phyloP scores from a whole-genome alignment of 306 rosid species.

The Vigna unguiculata region DNA sequence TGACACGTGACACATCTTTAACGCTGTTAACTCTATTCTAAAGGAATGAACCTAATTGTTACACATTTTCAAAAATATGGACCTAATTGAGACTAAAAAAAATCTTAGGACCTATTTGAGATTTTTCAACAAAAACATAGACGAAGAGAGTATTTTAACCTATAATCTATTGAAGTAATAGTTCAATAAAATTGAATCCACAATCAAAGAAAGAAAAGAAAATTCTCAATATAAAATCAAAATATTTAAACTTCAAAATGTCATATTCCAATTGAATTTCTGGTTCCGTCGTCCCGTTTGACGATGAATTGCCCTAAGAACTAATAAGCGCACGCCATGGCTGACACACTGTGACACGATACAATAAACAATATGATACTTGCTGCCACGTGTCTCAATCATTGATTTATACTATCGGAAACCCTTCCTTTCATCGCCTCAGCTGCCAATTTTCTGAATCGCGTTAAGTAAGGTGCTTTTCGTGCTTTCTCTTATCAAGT shows the following conservation, averaged over 20 bases:
- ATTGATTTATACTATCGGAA: not conserved
- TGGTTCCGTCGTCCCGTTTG: not conserved
- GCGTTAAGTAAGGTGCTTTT: conserved; percentile 35
- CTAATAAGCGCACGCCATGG: not conserved
- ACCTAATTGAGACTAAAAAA: too few species aligned
- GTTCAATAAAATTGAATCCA: not conserved
- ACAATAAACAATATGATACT: not conserved
- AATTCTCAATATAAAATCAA: too few species aligned
- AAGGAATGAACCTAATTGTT: too few species aligned
- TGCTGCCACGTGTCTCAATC: conserved; percentile 6
- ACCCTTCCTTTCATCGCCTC: not conserved
- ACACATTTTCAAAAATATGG: too few species aligned
- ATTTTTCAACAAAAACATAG: too few species aligned
- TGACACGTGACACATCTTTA: too few species aligned
- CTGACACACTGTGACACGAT: not conserved
- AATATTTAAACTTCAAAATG: not conserved
- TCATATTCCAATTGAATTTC: not conserved
- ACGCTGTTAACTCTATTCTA: too few species aligned
- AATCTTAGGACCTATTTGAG: too few species aligned
- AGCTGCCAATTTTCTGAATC: conserved; percentile 19
- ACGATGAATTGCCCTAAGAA: not conserved
- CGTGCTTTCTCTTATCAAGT: conserved; percentile 1
- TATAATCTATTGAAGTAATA: too few species aligned
- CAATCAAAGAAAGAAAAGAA: too few species aligned
- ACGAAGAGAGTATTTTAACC: too few species aligned